Percentiles rank a stretch among this genome's conserved stretches.
Conservation (phyloP, 2,329 filamentous ascomycete species). For the Lomentospora prolificans region DNA sequence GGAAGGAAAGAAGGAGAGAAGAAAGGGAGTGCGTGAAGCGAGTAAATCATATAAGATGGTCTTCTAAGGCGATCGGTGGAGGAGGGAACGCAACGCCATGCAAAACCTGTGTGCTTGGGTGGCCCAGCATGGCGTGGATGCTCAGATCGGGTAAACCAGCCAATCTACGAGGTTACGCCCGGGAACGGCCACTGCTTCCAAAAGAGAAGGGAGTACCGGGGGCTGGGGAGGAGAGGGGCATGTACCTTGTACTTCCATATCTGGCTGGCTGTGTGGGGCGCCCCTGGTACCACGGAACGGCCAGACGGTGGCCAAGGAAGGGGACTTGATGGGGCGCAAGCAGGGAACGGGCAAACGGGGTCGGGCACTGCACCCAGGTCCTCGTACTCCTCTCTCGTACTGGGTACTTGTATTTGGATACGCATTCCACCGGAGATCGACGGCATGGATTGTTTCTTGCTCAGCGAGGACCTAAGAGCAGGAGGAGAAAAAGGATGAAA, state of each 20-base stretch:
- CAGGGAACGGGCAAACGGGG: too few relatives aligned
- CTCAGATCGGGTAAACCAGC: background rate
- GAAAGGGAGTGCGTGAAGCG: background rate
- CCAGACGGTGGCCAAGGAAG: too few relatives aligned
- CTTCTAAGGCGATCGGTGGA: background rate
- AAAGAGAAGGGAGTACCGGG: slow-evolving; percentile 1
- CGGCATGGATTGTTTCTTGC: background rate
- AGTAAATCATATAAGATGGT: slow-evolving; percentile 3
- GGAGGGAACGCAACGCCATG: too few relatives aligned
- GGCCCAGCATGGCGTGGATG: background rate
- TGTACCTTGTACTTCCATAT: background rate
- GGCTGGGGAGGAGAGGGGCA: background rate
- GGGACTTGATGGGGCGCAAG: too few relatives aligned
- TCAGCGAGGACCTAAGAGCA: background rate
- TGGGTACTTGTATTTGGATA: background rate
- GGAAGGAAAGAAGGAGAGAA: background rate
- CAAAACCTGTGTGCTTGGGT: too few relatives aligned
- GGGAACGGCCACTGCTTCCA: background rate
- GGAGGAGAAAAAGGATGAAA: background rate
- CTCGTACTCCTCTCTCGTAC: too few relatives aligned
- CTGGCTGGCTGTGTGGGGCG: background rate
- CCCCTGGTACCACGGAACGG: background rate
- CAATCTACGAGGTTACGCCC: background rate
- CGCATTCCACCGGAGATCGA: background rate
- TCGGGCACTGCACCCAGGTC: too few relatives aligned